Base-by-base conservation (phyloP, 352 stramenopile species). In the Peronospora destructor region DNA sequence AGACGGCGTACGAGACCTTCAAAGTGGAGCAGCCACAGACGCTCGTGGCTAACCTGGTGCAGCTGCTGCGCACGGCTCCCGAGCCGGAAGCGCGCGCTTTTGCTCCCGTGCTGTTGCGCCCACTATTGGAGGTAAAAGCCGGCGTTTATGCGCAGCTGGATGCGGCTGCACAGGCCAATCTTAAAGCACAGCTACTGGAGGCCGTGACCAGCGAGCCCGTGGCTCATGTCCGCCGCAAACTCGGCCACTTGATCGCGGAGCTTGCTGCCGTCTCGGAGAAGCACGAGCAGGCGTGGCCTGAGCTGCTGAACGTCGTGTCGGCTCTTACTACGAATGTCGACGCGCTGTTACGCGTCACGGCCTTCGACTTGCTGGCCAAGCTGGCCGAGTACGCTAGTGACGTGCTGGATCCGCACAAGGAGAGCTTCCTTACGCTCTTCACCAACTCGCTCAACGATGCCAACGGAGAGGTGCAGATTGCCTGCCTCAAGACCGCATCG, bases 391-490 rank as follows among this genome's bases (percentile, higher is more conserved):
- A 90, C 64, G 72, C 73, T 1, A 64, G 71, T 16, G 72, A 84
- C 36, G 49, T 84, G 26, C 61, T 94, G 9, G 72, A 60, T 30
- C 72, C 80, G 10, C 81, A 94, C 73, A 84, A 86, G 48, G 66
- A 90, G 47, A 82, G 64, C 61, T 90, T 88, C 61, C 63, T 88
- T 35, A 81, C 73, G 58, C 74, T 89, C 29, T 91, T 86, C 56
- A 73, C 71, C 12, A 84, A 74, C 49, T 66, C 78, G 39, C 66
- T 88, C 21, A 84, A 87, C 44, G 78, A 89, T 61, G 34, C 48
- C 5, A 79, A 68, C 35, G 56, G 43, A 45, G 72, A 88, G 16
- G 73, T 89, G 40, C 76, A 87, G 59, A 74, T 85, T 44, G 74
- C 83, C 19, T 75, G 68, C 32, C 64, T 89, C 47, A 90, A 87